phyloP scores from a whole-genome alignment of 2,329 filamentous ascomycete genomes.

The Colletotrichum sp. region DNA sequence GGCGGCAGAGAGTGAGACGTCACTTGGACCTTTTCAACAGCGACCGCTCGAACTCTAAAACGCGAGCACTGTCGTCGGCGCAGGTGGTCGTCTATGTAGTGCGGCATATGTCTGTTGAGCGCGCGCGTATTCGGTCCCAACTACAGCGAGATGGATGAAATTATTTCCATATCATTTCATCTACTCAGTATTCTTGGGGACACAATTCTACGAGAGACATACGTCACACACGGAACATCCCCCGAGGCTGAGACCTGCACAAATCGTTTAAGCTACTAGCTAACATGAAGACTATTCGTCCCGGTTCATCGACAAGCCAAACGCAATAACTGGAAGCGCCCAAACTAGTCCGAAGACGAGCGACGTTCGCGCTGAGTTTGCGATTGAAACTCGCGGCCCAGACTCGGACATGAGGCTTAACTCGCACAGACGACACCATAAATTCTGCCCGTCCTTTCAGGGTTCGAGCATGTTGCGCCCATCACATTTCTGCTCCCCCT shows the following conservation, averaged over 20 bases:
- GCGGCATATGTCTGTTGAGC: neutral
- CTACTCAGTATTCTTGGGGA: neutral
- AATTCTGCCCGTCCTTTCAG: neutral
- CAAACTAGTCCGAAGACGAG: neutral
- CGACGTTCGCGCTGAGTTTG: neutral
- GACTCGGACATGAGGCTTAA: conserved; percentile 1
- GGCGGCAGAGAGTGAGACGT: conserved; percentile 3
- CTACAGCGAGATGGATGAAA: neutral
- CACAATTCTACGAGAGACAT: accelerated
- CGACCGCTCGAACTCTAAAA: neutral
- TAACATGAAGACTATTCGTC: neutral
- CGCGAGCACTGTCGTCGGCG: neutral
- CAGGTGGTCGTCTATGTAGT: neutral
- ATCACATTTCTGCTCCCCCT: neutral
- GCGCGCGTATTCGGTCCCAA: neutral
- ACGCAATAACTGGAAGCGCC: neutral
- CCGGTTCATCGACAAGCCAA: neutral
- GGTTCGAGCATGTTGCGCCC: neutral
- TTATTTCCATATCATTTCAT: neutral
- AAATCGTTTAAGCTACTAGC: neutral
- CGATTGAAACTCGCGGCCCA: conserved; percentile 1
- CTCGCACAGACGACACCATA: conserved; percentile 1
- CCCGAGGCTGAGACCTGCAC: neutral
- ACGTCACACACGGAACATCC: neutral
- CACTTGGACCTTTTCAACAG: neutral